These are phyloP conservation scores for Metschnikowia gelsemii DNA, from an alignment of 805 yeast genomes.

Conservation along the genomic window DNA sequence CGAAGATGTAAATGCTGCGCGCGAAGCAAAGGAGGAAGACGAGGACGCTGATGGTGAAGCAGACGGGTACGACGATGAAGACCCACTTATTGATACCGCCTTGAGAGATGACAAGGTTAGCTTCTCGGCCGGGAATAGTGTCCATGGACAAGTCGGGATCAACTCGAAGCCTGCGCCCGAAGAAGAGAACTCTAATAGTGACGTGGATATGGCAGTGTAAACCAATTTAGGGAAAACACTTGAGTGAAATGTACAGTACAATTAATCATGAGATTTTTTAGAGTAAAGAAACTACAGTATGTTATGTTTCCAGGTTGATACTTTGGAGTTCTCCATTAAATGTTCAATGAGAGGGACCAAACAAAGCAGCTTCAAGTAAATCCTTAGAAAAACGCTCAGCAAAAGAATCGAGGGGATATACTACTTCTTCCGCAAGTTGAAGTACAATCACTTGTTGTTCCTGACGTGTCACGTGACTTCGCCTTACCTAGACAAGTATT, in stretches of 20 bases:
- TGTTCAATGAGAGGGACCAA: no score
- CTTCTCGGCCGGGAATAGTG: neutral
- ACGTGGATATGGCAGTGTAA: conserved; percentile 11
- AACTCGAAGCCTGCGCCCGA: conserved; percentile 3
- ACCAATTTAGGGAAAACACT: neutral
- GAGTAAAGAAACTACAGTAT: no score
- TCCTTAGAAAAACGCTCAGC: no score
- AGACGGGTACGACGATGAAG: conserved; percentile 10
- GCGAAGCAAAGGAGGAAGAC: conserved; percentile 6
- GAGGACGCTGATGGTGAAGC: conserved; percentile 5
- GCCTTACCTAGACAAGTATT: no score
- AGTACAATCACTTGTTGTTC: no score
- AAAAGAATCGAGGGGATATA: no score
- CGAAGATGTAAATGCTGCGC: conserved; percentile 3
- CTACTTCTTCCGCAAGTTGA: no score
- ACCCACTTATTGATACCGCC: conserved; percentile 2
- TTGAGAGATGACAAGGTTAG: neutral
- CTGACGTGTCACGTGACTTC: no score
- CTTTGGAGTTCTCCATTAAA: no score
- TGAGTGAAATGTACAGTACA: neutral
- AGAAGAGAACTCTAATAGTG: conserved; percentile 10
- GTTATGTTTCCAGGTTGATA: no score
- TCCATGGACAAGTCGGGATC: conserved; percentile 5
- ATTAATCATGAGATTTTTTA: no score
- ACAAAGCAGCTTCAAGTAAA: no score